These are phyloP conservation scores for Malus domestica DNA, from an alignment of 306 rosid genomes.

Conservation along the genomic window DNA sequence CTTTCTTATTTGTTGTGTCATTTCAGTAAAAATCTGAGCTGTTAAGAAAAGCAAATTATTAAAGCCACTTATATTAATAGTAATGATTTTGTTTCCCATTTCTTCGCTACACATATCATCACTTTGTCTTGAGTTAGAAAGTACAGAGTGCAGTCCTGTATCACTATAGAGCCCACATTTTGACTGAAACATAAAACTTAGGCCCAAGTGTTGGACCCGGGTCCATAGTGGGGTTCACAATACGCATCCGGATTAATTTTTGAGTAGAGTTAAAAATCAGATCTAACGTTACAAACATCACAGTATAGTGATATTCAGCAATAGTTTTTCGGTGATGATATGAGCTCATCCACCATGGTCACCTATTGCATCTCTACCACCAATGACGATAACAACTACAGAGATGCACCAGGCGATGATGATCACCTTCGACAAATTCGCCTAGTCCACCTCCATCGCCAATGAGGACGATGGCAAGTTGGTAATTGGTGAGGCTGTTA, in stretches of 20 bases:
- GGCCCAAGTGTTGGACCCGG: constrained; percentile 6
- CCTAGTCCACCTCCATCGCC: neutral
- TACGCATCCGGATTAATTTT: neutral
- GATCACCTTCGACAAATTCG: neutral
- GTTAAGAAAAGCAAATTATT: neutral
- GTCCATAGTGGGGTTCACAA: neutral
- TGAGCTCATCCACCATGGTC: too few species aligned
- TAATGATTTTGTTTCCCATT: constrained; percentile 8
- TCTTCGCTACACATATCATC: neutral
- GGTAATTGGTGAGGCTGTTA: neutral
- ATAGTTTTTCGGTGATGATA: too few species aligned
- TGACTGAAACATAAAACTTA: neutral
- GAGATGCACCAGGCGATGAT: neutral
- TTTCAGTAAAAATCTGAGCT: neutral
- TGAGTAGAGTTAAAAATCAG: neutral
- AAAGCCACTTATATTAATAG: neutral
- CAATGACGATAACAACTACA: too few species aligned
- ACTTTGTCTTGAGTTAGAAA: neutral
- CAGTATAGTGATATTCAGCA: too few species aligned
- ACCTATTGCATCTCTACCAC: neutral
- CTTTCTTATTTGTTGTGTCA: neutral
- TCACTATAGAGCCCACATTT: neutral
- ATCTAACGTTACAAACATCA: fast-evolving
- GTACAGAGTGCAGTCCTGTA: neutral
- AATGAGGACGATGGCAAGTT: neutral